A percentile compares a stretch with the other conserved stretches of the same genome.
These are phyloP conservation scores for Tricholoma hemisulphureum DNA, from an alignment of 768 basidiomycete species.

Conservation along the genomic window DNA sequence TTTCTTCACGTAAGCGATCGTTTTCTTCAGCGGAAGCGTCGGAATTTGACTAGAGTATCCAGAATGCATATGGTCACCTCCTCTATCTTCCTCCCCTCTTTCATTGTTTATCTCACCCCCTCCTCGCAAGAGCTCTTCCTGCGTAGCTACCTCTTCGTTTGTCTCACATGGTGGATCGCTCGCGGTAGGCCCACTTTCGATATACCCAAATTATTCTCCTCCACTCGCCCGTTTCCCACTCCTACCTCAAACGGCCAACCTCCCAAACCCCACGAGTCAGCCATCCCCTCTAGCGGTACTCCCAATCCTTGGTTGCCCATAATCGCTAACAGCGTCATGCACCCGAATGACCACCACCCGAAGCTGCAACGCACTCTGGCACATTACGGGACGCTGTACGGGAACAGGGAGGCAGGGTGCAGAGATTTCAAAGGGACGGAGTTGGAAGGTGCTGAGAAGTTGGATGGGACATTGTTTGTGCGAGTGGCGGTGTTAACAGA, in stretches of 20 bases:
- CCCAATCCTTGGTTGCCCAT: constrained; percentile 60
- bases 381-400: constrained; percentile 25
- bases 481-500: constrained; percentile 46
- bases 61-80: constrained; percentile 60
- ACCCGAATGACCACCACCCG: constrained; percentile 54
- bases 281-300: constrained; percentile 28
- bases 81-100: constrained; percentile 56
- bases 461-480: constrained; percentile 60
- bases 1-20: constrained; percentile 20
- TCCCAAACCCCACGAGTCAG: constrained; percentile 20
- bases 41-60: not conserved
- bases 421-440: constrained; percentile 28
- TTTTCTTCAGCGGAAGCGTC: not conserved
- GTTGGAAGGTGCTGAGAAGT: constrained; percentile 42
- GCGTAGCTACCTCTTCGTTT: constrained; percentile 53
- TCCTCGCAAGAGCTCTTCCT: constrained; percentile 53
- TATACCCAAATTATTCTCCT: constrained; percentile 47
- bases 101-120: constrained; percentile 39
- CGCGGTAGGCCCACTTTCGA: constrained; percentile 54
- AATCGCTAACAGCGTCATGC: constrained; percentile 50
- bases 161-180: constrained; percentile 54
- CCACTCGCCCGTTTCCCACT: constrained; percentile 20
- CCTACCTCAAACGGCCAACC: constrained; percentile 19
- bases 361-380: constrained; percentile 40
- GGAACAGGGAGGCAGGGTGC: constrained; percentile 31